A percentile compares a stretch with the other conserved stretches of the same genome.
Evolutionary conservation across 805 yeast genomes (phyloP).

Genomic region (Metahyphopichia silvanorum): DNA sequence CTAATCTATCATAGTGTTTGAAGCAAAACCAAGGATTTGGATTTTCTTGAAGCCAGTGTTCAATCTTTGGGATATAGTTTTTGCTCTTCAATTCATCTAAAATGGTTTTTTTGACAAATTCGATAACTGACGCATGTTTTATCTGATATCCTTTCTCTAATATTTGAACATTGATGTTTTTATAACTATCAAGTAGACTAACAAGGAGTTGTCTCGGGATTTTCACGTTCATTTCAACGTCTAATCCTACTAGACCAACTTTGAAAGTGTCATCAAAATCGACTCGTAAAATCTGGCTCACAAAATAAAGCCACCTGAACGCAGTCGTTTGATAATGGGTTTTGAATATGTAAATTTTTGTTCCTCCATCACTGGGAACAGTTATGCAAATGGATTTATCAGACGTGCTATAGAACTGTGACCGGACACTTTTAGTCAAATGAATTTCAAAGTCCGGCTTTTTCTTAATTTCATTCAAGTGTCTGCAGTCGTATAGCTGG

Average conservation of each 20-base stretch:
- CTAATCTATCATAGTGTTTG: conserved; percentile 70
- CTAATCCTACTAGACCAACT: conserved; percentile 45
- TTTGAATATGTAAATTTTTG: conserved; percentile 49
- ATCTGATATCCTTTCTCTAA: conserved; percentile 22
- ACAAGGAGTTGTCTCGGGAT: conserved; percentile 40
- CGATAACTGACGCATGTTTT: conserved; percentile 23
- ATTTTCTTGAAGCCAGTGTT: conserved; percentile 20
- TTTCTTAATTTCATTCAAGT: conserved; percentile 16
- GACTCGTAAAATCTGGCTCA: conserved; percentile 46
- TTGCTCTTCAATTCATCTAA: conserved; percentile 23
- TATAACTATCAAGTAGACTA: conserved; percentile 12
- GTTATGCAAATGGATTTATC: conserved; percentile 69
- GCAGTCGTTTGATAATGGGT: conserved; percentile 53
- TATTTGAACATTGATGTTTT: conserved; percentile 6
- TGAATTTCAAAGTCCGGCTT: conserved; percentile 19
- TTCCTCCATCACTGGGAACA: conserved; percentile 19
- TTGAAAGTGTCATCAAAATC: conserved; percentile 21
- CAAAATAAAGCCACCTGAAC: conserved; percentile 60
- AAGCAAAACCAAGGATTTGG: conserved; percentile 49
- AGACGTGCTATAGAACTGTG: conserved; percentile 57
- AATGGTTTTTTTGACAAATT: conserved; percentile 38
- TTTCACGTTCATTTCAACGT: conserved; percentile 40
- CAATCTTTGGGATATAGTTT: conserved; percentile 1
- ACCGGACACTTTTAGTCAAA: conserved; percentile 18
- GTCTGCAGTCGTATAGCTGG: conserved; percentile 57